phyloP scores from a whole-genome alignment of 1,284 basidiomycete species.

The Malassezia arunalokei region DNA sequence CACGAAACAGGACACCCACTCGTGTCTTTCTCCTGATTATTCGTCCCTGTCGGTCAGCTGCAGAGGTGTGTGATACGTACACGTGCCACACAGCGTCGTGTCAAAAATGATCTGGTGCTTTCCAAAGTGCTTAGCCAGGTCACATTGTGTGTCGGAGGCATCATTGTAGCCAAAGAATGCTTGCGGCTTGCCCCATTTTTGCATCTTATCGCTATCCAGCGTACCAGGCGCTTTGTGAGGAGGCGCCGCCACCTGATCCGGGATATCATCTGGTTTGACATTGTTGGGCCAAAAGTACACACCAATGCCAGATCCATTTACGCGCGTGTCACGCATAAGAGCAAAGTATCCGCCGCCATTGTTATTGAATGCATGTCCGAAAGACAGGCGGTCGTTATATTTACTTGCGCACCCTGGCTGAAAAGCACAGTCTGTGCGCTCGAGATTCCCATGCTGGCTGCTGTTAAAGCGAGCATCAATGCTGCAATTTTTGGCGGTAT shows the following conservation, averaged over 20 bases:
- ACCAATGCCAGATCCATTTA: conserved; percentile 21
- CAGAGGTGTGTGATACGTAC: background rate
- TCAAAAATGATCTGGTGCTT: conserved; percentile 34
- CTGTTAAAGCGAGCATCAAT: conserved; percentile 13
- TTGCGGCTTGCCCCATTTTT: conserved; percentile 23
- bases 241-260: conserved; percentile 16
- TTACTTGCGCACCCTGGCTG: conserved; percentile 30
- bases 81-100: conserved; percentile 13
- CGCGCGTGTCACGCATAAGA: conserved; percentile 22
- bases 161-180: conserved; percentile 23
- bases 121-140: conserved; percentile 22
- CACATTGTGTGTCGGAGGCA: conserved; percentile 16
- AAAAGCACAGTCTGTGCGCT: conserved; percentile 21
- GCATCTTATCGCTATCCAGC: conserved; percentile 18
- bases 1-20: conserved; percentile 14
- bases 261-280: conserved; percentile 11
- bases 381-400: conserved; percentile 18
- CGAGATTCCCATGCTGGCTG: conserved; percentile 15
- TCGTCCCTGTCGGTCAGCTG: conserved; percentile 19
- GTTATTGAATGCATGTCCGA: conserved; percentile 22
- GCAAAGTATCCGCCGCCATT: conserved; percentile 31
- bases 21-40: background rate
- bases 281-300: conserved; percentile 31
- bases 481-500: conserved; percentile 25
- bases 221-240: conserved; percentile 18